These are phyloP conservation scores for Brassica incana DNA, from an alignment of 345 rosid species.

Conservation along the genomic window DNA sequence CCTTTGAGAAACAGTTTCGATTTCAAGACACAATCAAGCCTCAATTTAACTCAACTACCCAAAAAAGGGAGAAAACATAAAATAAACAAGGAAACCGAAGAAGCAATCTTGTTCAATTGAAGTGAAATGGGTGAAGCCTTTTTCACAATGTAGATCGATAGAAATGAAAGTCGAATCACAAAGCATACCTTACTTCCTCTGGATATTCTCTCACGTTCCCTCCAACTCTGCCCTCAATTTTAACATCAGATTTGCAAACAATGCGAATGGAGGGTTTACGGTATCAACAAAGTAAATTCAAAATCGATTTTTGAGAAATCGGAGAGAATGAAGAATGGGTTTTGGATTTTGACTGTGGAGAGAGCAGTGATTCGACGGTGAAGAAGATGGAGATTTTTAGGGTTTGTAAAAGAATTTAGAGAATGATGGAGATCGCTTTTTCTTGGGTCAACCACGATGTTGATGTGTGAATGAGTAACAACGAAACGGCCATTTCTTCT, in stretches of 20 bases:
- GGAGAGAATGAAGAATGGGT: slow-evolving; percentile 8
- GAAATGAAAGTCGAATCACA: slow-evolving; percentile 24
- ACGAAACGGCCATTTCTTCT: slow-evolving; percentile 11
- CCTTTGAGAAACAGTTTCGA: background rate
- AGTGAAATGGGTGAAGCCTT: background rate
- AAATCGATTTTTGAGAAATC: slow-evolving; percentile 10
- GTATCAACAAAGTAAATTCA: background rate
- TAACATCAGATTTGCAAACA: background rate
- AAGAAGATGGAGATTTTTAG: slow-evolving; percentile 21
- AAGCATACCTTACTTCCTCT: background rate
- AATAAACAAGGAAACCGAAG: background rate
- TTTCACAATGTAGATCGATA: slow-evolving; percentile 13
- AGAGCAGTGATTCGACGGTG: slow-evolving; percentile 10
- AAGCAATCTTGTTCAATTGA: background rate
- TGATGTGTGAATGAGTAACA: background rate
- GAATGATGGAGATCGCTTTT: slow-evolving; percentile 18
- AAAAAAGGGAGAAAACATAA: background rate
- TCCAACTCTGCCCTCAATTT: background rate
- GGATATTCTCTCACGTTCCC: background rate
- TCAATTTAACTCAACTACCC: background rate
- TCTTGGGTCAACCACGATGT: slow-evolving; percentile 28
- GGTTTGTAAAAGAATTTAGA: slow-evolving; percentile 27
- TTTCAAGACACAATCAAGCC: background rate
- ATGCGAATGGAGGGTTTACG: slow-evolving; percentile 10
- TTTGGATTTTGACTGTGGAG: slow-evolving; percentile 10